Percentiles rank a stretch among this genome's conserved stretches.
phyloP scores from a whole-genome alignment of 768 basidiomycete genomes.

The Serpula lacrymans region DNA sequence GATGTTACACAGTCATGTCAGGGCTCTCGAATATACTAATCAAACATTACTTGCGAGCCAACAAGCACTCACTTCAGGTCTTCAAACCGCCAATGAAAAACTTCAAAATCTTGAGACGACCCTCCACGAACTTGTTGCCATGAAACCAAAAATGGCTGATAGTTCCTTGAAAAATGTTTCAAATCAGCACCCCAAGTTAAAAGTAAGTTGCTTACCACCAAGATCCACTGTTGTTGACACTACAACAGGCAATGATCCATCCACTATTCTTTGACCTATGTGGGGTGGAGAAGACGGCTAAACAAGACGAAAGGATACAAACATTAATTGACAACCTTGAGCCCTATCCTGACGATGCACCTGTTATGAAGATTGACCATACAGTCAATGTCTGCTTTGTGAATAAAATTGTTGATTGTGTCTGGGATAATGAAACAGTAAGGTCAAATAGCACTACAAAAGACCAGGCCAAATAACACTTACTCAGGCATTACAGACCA shows the following conservation, averaged over 20 bases:
- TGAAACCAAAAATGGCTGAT: too few relatives aligned
- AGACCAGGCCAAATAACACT: too few relatives aligned
- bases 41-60: too few relatives aligned
- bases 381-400: neutral
- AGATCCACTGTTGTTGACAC: neutral
- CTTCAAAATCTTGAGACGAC: too few relatives aligned
- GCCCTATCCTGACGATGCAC: neutral
- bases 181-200: neutral
- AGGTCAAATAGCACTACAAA: too few relatives aligned
- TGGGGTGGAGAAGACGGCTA: neutral
- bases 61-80: too few relatives aligned
- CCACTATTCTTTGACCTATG: neutral
- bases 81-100: too few relatives aligned
- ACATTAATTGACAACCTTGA: neutral
- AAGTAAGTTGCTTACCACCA: neutral
- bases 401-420: neutral
- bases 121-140: too few relatives aligned
- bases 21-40: too few relatives aligned
- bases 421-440: slow-evolving; percentile 2
- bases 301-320: neutral
- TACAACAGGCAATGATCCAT: slow-evolving; percentile 1
- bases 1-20: too few relatives aligned
- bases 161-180: neutral
- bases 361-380: neutral
- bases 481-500: neutral